phyloP scores from a whole-genome alignment of 2,329 filamentous ascomycete species.

The Fusarium buxicola region DNA sequence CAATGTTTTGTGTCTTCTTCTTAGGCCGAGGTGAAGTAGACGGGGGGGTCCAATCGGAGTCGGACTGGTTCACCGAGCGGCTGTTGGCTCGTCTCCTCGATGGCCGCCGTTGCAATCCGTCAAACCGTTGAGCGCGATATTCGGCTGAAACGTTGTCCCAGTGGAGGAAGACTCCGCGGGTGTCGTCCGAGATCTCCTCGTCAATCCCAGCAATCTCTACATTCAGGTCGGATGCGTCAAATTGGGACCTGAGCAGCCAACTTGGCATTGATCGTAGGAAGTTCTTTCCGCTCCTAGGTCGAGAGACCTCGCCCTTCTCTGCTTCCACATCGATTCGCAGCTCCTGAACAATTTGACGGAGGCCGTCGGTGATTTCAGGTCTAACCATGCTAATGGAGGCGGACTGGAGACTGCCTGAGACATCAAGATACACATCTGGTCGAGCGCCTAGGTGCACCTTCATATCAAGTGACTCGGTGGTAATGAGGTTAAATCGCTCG shows the following conservation, averaged over 20 bases:
- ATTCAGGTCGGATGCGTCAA: conserved; percentile 90
- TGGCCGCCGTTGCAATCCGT: conserved; percentile 68
- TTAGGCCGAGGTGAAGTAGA: conserved; percentile 54
- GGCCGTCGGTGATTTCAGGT: conserved; percentile 90
- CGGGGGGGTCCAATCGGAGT: conserved; percentile 67
- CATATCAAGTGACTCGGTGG: conserved; percentile 88
- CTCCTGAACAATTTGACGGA: conserved; percentile 91
- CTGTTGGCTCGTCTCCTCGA: conserved; percentile 80
- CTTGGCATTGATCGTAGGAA: conserved; percentile 82
- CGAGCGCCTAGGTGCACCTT: conserved; percentile 87
- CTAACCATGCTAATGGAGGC: conserved; percentile 91
- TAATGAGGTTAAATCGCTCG: conserved; percentile 85
- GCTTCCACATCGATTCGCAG: conserved; percentile 77
- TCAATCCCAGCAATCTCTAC: conserved; percentile 93
- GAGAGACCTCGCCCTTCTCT: conserved; percentile 63
- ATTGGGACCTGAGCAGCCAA: conserved; percentile 86
- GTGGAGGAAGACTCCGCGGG: conserved; percentile 85
- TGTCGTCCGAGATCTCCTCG: conserved; percentile 81
- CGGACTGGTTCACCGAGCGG: conserved; percentile 74
- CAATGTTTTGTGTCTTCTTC: conserved; percentile 66
- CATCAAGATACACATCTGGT: conserved; percentile 85
- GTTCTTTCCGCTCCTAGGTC: conserved; percentile 67
- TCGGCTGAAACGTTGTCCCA: conserved; percentile 89
- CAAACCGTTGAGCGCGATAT: conserved; percentile 84
- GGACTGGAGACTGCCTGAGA: conserved; percentile 83